Evolutionary conservation across 106 monocot species (phyloP), one percentile per base, ranked within the genome.

Genomic region (Phalaenopsis aphrodite): DNA sequence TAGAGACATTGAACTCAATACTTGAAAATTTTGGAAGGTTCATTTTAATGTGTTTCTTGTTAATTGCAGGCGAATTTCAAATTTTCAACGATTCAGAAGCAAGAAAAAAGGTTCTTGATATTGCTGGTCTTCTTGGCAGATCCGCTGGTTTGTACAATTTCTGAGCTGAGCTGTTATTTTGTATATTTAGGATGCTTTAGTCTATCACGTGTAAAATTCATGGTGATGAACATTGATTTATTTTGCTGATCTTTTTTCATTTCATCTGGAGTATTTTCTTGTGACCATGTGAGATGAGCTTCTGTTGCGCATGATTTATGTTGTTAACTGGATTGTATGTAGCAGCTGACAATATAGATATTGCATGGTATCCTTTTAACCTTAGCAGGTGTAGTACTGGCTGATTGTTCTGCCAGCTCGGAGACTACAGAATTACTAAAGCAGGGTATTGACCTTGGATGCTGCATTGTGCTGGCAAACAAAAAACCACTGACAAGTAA

Each of bases 381-480:
- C 46, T 73, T 79, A 5, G 39, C 83, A 99, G 99, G 99, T 76
- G 68, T 99, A 72, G 89, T 56, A 39, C 73, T 99, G 75, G 91
- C 86, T 83, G 99, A 99, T 78, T 99, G 95, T 77, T 91, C 99
- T 79, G 99, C 99, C 42, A 99, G 93, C 85, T 87, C 84, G 38
- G 95, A 93, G 64, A 94, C 91, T 30, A 46, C 95, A 71, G 72
- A 85, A 75, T 65, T 88, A 57, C 80, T 99, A 79, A 91, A 88
- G 75, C 84, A 86, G 39, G 87, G 75, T 19, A 75, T 87, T 77
- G 88, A 76, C 72, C 80, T 78, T 77, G 88, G 95, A 65, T 93
- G 92, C 58, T 91, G 91, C 41, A 65, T 95, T 79, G 91, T 99
- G n/a, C 75, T 95, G 56, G 99, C 99, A 85, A 99, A 99, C 79